phyloP scores from a whole-genome alignment of 768 basidiomycete genomes.

The Cyathus striatus region DNA sequence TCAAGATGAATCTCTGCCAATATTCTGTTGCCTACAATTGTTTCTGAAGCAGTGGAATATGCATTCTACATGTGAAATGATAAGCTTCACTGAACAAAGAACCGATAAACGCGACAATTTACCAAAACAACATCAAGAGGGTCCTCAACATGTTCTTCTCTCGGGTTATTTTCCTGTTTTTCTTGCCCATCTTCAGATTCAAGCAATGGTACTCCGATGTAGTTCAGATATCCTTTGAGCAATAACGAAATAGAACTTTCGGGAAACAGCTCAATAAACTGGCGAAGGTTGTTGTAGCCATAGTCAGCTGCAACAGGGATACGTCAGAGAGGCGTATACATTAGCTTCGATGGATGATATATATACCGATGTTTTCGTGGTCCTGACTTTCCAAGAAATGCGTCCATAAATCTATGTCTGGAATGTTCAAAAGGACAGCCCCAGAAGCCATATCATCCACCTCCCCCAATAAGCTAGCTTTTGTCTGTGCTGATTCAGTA shows the following conservation, averaged over 20 bases:
- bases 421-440: slow-evolving; percentile 66
- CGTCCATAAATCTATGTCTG: slow-evolving; percentile 81
- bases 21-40: slow-evolving; percentile 64
- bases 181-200: slow-evolving; percentile 30
- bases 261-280: slow-evolving; percentile 67
- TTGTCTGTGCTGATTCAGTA: slow-evolving; percentile 26
- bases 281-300: slow-evolving; percentile 46
- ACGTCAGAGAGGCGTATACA: slow-evolving; percentile 4
- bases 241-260: slow-evolving; percentile 47
- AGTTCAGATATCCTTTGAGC: slow-evolving; percentile 64
- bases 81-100: neutral
- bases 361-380: slow-evolving; percentile 58
- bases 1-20: slow-evolving; percentile 58
- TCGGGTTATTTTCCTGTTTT: neutral
- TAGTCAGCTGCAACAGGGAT: slow-evolving; percentile 47
- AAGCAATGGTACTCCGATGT: slow-evolving; percentile 41
- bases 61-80: slow-evolving; percentile 40
- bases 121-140: slow-evolving; percentile 62
- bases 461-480: slow-evolving; percentile 47
- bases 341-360: too few species aligned
- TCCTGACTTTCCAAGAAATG: slow-evolving; percentile 73
- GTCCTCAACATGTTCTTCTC: slow-evolving; percentile 44
- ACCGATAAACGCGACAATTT: too few species aligned
- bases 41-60: slow-evolving; percentile 43
- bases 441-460: slow-evolving; percentile 73